Conservation (phyloP, 169 alveolate species). For the Sarcocystis neurona region DNA sequence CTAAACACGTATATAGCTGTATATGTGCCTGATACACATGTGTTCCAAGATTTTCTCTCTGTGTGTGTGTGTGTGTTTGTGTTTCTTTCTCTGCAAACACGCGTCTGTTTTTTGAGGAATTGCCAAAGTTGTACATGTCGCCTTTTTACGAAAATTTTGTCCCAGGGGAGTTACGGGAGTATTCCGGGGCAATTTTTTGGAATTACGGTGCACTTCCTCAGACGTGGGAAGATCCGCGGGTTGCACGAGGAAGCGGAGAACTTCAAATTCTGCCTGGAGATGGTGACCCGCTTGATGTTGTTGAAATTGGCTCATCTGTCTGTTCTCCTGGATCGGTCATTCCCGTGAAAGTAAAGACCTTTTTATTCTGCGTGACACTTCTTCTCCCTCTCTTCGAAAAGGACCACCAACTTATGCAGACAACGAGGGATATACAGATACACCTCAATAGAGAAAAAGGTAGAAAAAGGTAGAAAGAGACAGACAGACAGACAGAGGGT, state of each 20-base stretch:
- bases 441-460: too few relatives aligned
- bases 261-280: constrained; percentile 80
- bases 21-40: neutral
- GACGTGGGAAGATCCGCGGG: constrained; percentile 91
- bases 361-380: neutral
- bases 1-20: neutral
- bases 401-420: too few relatives aligned
- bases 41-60: neutral
- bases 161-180: constrained; percentile 59
- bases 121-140: too few relatives aligned
- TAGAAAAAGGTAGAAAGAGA: too few relatives aligned
- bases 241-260: constrained; percentile 35
- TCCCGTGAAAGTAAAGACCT: constrained; percentile 69
- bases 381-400: too few relatives aligned
- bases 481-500: too few relatives aligned
- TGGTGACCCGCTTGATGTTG: constrained; percentile 92
- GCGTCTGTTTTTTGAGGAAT: neutral
- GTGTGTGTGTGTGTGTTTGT: neutral
- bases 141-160: neutral
- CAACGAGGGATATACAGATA: too few relatives aligned
- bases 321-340: constrained; percentile 73
- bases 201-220: constrained; percentile 93
- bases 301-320: constrained; percentile 82
- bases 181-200: constrained; percentile 85
- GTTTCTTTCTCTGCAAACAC: neutral